These are phyloP conservation scores for Calendula officinalis DNA, from an alignment of 129 eudicot genomes.

Conservation along the genomic window DNA sequence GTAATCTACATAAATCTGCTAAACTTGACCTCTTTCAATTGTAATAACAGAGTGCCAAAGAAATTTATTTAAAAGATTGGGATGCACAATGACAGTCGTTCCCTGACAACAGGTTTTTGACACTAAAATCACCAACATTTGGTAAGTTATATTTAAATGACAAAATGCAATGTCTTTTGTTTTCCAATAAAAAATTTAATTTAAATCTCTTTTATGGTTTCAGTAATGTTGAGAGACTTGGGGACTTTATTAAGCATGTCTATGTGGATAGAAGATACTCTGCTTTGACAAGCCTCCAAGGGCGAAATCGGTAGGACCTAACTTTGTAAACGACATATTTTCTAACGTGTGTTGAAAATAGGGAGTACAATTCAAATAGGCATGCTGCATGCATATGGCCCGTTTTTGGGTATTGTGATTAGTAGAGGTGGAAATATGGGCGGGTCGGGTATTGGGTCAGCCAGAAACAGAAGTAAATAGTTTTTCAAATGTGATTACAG, in stretches of 20 bases:
- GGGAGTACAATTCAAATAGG: too few relatives aligned
- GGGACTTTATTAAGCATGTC: conserved; percentile 87
- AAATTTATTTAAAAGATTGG: conserved; percentile 88
- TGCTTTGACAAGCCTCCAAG: conserved; percentile 73
- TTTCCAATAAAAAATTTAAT: neutral
- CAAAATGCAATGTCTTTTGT: conserved; percentile 8
- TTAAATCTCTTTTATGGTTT: conserved; percentile 22
- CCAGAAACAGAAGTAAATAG: neutral
- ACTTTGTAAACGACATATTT: neutral
- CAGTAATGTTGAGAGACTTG: conserved; percentile 88
- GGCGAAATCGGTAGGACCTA: conserved; percentile 52
- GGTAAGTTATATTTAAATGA: too few relatives aligned
- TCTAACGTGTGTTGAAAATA: too few relatives aligned
- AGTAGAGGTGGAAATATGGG: neutral
- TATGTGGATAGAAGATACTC: conserved; percentile 89
- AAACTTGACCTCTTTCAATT: conserved; percentile 18
- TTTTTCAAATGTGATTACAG: too few relatives aligned
- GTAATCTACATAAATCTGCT: neutral
- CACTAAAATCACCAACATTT: too few relatives aligned
- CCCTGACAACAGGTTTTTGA: conserved; percentile 99
- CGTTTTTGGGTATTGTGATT: neutral
- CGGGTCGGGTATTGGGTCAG: too few relatives aligned
- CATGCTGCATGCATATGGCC: too few relatives aligned
- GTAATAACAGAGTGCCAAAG: conserved; percentile 74
- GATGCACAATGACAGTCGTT: conserved; percentile 73